Evolutionary conservation across 768 basidiomycete species (phyloP).

Genomic region (Termitomyces sp.): DNA sequence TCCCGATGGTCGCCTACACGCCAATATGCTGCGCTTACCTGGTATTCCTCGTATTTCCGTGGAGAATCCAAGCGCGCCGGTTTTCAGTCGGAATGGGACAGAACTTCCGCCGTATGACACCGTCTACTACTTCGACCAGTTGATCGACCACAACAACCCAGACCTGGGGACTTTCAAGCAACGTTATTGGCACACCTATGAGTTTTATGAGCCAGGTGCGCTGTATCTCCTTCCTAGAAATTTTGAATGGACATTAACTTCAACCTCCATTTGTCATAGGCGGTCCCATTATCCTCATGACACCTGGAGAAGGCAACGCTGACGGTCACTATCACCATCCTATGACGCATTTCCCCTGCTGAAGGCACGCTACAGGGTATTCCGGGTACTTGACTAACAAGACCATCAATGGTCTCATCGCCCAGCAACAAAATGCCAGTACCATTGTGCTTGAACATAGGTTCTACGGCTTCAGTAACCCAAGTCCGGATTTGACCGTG

Average conservation of each 20-base stretch:
- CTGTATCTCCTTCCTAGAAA: background rate
- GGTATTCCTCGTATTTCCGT: constrained; percentile 30
- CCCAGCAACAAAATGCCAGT: constrained; percentile 62
- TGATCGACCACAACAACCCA: constrained; percentile 54
- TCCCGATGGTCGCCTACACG: constrained; percentile 38
- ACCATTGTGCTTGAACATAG: constrained; percentile 68
- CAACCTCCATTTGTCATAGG: constrained; percentile 24
- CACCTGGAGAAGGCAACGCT: constrained; percentile 64
- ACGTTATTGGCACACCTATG: constrained; percentile 68
- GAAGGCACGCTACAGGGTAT: constrained; percentile 28
- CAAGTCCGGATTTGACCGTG: constrained; percentile 54
- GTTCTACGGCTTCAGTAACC: constrained; percentile 76
- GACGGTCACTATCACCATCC: constrained; percentile 27
- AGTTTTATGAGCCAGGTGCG: constrained; percentile 56
- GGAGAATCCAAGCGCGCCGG: constrained; percentile 26
- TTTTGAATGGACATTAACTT: background rate
- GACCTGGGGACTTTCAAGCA: constrained; percentile 72
- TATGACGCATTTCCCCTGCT: background rate
- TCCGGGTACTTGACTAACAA: constrained; percentile 58
- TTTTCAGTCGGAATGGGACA: constrained; percentile 41
- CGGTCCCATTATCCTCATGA: constrained; percentile 60
- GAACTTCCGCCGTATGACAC: constrained; percentile 41
- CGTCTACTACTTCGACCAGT: constrained; percentile 54
- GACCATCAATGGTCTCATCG: constrained; percentile 60
- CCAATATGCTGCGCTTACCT: constrained; percentile 37